A percentile compares a stretch with the other conserved stretches of the same genome.
Conservation (phyloP, 805 yeast species). For the Brettanomyces custersianus region DNA sequence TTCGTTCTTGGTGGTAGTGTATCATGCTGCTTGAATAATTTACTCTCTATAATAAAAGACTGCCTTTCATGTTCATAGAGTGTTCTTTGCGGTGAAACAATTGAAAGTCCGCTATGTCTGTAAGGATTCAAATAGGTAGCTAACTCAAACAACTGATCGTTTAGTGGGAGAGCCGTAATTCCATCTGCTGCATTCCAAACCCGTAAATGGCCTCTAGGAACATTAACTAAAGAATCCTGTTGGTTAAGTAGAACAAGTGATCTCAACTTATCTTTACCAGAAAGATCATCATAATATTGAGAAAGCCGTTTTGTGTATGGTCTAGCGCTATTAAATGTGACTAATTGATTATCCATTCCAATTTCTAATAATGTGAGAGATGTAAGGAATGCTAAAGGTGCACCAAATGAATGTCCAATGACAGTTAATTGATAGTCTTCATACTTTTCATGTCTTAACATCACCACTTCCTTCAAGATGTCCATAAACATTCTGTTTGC, state of each 20-base stretch:
- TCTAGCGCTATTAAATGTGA: conserved; percentile 53
- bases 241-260: background rate
- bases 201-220: conserved; percentile 12
- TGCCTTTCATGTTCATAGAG: background rate
- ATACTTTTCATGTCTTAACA: conserved; percentile 25
- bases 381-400: conserved; percentile 53
- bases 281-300: conserved; percentile 21
- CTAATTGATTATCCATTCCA: conserved; percentile 46
- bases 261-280: background rate
- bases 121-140: conserved; percentile 8
- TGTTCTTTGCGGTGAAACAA: conserved; percentile 13
- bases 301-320: conserved; percentile 36
- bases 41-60: background rate
- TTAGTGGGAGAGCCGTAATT: conserved; percentile 15
- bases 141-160: conserved; percentile 2
- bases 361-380: conserved; percentile 51
- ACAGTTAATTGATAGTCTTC: conserved; percentile 44
- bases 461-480: conserved; percentile 28
- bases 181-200: conserved; percentile 18
- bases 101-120: conserved; percentile 15
- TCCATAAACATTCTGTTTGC: conserved; percentile 31
- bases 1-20: background rate
- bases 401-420: conserved; percentile 66
- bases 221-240: conserved; percentile 2
- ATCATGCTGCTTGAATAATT: background rate